These are phyloP conservation scores for Coemansia sp. DNA, from an alignment of 192 early-diverging fungal genomes.

Conservation along the genomic window DNA sequence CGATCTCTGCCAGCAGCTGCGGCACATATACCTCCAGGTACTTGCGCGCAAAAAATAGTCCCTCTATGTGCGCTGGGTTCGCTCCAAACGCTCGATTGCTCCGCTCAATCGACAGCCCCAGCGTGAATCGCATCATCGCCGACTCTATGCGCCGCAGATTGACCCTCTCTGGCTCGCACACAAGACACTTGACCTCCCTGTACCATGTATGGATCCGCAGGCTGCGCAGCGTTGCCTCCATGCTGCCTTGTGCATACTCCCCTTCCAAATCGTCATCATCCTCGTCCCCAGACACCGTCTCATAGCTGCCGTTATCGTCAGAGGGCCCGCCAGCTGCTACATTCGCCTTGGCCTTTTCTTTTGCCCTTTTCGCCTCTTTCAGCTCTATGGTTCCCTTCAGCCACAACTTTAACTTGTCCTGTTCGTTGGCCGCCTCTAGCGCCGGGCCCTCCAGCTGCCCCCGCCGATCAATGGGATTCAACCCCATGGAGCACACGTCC, in stretches of 20 bases:
- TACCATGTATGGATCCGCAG: neutral
- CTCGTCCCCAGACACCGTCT: neutral
- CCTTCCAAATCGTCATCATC: neutral
- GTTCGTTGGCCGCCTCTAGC: neutral
- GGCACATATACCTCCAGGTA: conserved; percentile 28
- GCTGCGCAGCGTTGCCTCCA: neutral
- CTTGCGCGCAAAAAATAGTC: conserved; percentile 9
- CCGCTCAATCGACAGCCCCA: neutral
- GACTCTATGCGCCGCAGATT: neutral
- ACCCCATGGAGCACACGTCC: conserved; percentile 20
- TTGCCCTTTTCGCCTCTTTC: neutral
- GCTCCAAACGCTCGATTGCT: neutral
- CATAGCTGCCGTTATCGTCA: neutral
- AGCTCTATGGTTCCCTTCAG: neutral
- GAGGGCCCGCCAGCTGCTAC: neutral
- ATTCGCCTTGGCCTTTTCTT: neutral
- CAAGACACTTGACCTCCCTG: neutral
- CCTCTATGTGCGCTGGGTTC: neutral
- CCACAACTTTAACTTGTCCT: neutral
- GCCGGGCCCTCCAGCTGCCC: neutral
- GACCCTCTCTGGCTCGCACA: neutral
- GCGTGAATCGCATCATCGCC: neutral
- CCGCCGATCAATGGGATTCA: conserved; percentile 29
- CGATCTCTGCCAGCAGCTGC: conserved; percentile 23
- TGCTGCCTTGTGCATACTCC: neutral